Evolutionary conservation across 768 basidiomycete species (phyloP).

Genomic region (Rhodosporidiobolus sp.): DNA sequence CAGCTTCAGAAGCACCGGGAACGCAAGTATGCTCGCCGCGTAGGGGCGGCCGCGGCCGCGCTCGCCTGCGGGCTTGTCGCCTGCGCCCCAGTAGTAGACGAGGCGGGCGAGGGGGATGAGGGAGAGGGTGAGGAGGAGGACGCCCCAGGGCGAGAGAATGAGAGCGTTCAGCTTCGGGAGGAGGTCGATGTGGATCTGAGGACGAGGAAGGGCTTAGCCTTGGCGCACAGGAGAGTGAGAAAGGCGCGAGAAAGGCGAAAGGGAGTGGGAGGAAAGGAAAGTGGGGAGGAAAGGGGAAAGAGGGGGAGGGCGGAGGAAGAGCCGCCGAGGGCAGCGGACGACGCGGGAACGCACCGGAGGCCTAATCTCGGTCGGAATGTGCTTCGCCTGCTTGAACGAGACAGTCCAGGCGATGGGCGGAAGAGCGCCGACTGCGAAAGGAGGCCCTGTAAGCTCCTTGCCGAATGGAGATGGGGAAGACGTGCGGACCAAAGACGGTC

Average conservation of each 20-base stretch:
- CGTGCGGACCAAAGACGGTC: constrained; percentile 27
- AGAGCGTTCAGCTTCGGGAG: constrained; percentile 21
- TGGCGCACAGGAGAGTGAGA: background rate
- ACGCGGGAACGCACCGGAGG: constrained; percentile 14
- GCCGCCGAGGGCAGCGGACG: too few species aligned
- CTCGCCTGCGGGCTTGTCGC: constrained; percentile 11
- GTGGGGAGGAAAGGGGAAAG: background rate
- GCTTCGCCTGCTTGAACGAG: constrained; percentile 34
- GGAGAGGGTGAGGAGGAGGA: constrained; percentile 25
- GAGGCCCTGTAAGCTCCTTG: too few species aligned
- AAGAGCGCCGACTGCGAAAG: constrained; percentile 21
- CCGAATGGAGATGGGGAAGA: background rate
- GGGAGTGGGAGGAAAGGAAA: too few species aligned
- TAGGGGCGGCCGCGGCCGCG: constrained; percentile 17
- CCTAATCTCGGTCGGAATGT: constrained; percentile 25
- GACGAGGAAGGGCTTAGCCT: background rate
- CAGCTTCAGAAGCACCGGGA: constrained; percentile 8
- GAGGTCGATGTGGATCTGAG: constrained; percentile 39
- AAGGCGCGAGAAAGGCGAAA: too few species aligned
- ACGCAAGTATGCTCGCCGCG: constrained; percentile 17
- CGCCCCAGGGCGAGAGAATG: constrained; percentile 12
- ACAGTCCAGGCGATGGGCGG: constrained; percentile 30
- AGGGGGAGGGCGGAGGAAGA: too few species aligned
- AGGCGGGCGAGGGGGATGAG: constrained; percentile 27
- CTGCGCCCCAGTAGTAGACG: constrained; percentile 24